Conservation (phyloP, 345 rosid genomes). For the Salix exigua region DNA sequence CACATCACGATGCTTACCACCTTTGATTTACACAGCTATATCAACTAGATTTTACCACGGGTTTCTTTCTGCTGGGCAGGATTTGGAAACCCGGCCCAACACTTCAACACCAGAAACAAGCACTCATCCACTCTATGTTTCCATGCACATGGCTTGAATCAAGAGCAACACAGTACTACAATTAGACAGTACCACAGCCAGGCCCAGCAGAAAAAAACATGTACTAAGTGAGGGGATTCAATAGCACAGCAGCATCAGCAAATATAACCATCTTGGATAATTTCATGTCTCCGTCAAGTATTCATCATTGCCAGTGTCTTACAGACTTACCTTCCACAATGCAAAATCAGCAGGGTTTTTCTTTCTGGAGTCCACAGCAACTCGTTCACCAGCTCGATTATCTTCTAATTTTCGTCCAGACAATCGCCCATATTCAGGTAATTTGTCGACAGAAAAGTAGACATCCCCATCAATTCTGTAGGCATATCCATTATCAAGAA, state of each 20-base stretch:
- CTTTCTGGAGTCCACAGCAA: slow-evolving; percentile 83
- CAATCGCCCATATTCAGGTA: slow-evolving; percentile 69
- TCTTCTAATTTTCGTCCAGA: slow-evolving; percentile 88
- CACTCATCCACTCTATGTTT: too few species aligned
- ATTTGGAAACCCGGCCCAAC: neutral
- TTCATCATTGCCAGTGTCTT: neutral
- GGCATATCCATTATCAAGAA: slow-evolving; percentile 80
- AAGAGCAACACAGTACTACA: neutral
- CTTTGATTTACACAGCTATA: neutral
- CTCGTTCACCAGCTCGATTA: slow-evolving; percentile 94
- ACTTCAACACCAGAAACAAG: neutral
- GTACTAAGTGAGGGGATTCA: neutral
- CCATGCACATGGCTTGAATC: neutral
- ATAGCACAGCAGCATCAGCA: neutral
- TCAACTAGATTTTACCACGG: neutral
- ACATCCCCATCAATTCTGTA: slow-evolving; percentile 74
- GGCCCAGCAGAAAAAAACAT: neutral
- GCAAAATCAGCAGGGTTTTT: slow-evolving; percentile 94
- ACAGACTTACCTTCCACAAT: slow-evolving; percentile 70
- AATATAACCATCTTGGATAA: neutral
- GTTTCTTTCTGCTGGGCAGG: neutral
- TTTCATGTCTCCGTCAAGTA: neutral
- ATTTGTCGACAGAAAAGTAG: slow-evolving; percentile 73
- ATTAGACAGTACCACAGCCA: neutral
- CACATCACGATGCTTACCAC: neutral